These are phyloP conservation scores for Phoma sp. DNA, from an alignment of 2,329 filamentous ascomycete species.

Conservation along the genomic window DNA sequence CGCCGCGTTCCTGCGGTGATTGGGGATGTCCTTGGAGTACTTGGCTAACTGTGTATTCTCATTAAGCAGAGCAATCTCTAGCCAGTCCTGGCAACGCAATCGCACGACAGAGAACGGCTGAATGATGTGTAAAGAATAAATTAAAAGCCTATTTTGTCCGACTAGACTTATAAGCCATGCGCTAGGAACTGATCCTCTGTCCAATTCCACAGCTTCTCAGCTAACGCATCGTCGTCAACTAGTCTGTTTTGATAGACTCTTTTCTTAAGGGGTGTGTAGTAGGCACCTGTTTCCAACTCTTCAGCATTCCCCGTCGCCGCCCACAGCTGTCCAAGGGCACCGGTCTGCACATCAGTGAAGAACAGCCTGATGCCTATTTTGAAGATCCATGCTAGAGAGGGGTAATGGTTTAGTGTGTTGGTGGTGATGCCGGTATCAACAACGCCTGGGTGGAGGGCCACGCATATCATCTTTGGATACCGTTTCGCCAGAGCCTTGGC, in stretches of 20 bases:
- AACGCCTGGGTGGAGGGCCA: constrained; percentile 54
- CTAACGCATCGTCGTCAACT: constrained; percentile 19
- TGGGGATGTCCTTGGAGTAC: too few species aligned
- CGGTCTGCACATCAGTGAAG: constrained; percentile 18
- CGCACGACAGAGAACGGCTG: too few species aligned
- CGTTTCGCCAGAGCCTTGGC: constrained; percentile 46
- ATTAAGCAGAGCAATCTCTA: too few species aligned
- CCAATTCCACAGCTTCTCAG: constrained; percentile 30
- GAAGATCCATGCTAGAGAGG: neutral
- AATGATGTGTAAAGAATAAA: too few species aligned
- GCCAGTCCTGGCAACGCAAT: too few species aligned
- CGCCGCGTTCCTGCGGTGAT: too few species aligned
- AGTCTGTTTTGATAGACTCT: constrained; percentile 1
- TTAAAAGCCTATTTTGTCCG: too few species aligned
- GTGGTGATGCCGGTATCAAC: constrained; percentile 43
- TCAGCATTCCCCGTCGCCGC: constrained; percentile 50
- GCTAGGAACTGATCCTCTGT: constrained; percentile 28
- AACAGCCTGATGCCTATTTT: neutral
- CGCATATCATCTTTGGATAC: constrained; percentile 50
- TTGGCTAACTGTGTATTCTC: too few species aligned
- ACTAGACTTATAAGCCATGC: neutral
- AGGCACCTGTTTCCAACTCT: constrained; percentile 44
- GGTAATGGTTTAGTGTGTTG: neutral
- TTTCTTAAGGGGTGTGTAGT: constrained; percentile 48
- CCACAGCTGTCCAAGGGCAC: constrained; percentile 48